Evolutionary conservation across 2,329 filamentous ascomycete species (phyloP), one percentile per base, ranked within the genome.

Genomic region (Apiospora koreana): DNA sequence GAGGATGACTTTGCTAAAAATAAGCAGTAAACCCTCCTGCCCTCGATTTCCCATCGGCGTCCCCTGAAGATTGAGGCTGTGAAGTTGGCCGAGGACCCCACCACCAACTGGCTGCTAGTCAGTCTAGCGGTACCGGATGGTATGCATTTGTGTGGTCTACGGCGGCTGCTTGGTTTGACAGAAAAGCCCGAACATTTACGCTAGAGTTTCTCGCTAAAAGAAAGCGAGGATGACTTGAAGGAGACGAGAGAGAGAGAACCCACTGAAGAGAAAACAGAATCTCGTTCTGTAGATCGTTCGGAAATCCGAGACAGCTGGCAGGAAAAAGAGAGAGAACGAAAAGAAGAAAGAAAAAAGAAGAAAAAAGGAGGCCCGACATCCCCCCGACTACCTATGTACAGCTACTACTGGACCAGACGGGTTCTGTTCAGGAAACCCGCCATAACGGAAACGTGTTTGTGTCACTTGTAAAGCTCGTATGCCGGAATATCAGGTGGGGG

Each of bases 41-140:
- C 35, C 65, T 43, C 65, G 65, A 43, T 66, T 46, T 46, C 65
- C 28, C 65, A 66, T 62, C 54, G 54, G 54, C 54, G 31, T 62
- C 54, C 54, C 54, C 54, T 62, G 54, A 62, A 38, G 54, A 62
- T 38, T 62, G 54, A 62, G 54, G 54, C 54, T 62, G 54, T 62
- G 54, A 62, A 38, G 28, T 38, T 62, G 54, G 54, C 4, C 31
- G 54, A 62, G 31, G 38, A 38, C 54, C 54, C 54, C 54, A 62
- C 54, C 54, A n/a, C 31, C 18, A 21, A n/a, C 54, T 62, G 31
- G 50, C 31, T 62, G 31, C 54, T 62, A 62, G 54, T 62, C 31
- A 38, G 54, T 62, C 54, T 62, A 62, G 54, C 35, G 21, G 28
- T 62, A 38, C 54, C 31, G 28, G 38, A 21, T 21, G 43, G 54